Base-by-base conservation (phyloP, 73 alveolate genomes). In the Paramecium caudatum region DNA sequence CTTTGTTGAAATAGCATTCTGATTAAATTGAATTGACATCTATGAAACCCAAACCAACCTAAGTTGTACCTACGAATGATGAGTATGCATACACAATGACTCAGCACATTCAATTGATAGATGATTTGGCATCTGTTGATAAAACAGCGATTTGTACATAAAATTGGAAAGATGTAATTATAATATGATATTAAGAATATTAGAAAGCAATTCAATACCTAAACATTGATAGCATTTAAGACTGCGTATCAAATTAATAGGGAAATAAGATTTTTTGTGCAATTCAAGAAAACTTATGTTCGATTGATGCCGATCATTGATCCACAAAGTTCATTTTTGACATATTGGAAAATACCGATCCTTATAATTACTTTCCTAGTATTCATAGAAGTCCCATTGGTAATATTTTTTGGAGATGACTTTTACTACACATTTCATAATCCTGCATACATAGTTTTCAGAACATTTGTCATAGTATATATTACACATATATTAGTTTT, bases 131-230 rank as follows among this genome's bases (percentile, higher is more conserved):
- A 74, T 30, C 69, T 4, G 55, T 19, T 16, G 88, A 74, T 15
- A 74, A 74, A 45, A 16, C 62, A 4, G 65, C 65, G 8, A 43
- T 74, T 5, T 41, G 88, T 43, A 74, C 88, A 17, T 43, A 27
- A 8, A 74, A 74, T 74, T 74, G 88, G 88, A 74, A 45, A 74
- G 88, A 74, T 27, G 88, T 74, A 74, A 27, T 41, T n/a, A 74
- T n/a, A 23, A 3, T 8, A 34, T 74, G 32, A 39, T 41, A 74
- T 5, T 21, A 41, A 74, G 88, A 74, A 15, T 37, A 47, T 74
- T 37, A 15, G 88, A 2, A 74, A 74, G 32, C 17, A 45, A 43
- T 74, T 27, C 68, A 45, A 45, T 41, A 74, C 88, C 8, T 45
- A 74, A 5, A 74, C 43, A 5, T 36, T 37, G 5, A 19, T 47